Base-by-base conservation (phyloP, 106 monocot genomes). In the Chionographis japonica region DNA sequence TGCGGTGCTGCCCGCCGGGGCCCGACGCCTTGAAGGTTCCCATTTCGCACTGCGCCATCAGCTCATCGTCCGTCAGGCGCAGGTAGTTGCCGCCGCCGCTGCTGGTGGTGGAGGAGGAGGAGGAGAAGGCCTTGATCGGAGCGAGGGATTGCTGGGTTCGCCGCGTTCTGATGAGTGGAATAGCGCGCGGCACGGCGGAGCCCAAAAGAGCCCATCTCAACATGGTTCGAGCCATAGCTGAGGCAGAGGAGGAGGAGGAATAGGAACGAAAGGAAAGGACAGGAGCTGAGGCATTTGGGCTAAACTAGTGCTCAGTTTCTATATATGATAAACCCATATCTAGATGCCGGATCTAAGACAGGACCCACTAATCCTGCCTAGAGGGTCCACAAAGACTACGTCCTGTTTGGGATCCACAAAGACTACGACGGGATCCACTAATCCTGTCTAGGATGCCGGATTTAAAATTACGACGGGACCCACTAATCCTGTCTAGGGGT, bases 1-100 rank as follows among this genome's bases (percentile, higher is more conserved):
- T 99, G 39, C 98, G 87, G 79, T 99, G 98, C 77, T 99, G 93
- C 2, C 98, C 93, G 14, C 98, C 98, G 37, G 90, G 98, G 13
- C 98, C 98, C 12, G 93, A 88, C 13, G 90, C 61, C 74, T 90
- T 99, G 81, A 83, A 93, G 27, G 93, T 93, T 66, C 58, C 90
- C 90, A 93, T 79, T 16, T 85, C 81, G 79, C 98, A 99, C 81
- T 93, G 98, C 64, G 66, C 74, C 90, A 93, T 83, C 57, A 99
- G 73, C 67, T 99, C 88, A 4, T 88, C 87, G n/a, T 99, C 98
- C 12, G 74, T 77, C 51, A 93, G 72, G 13, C 37, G 50, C 18
- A 90, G 37, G 72, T 83, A 94, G 67, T 90, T 67, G 16, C 15
- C 18, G 16, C 15, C 49, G 38, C 58, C 40, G 43, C 18, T 62